Conservation (phyloP, 2,329 filamentous ascomycete genomes). For the Catunica adiposa region DNA sequence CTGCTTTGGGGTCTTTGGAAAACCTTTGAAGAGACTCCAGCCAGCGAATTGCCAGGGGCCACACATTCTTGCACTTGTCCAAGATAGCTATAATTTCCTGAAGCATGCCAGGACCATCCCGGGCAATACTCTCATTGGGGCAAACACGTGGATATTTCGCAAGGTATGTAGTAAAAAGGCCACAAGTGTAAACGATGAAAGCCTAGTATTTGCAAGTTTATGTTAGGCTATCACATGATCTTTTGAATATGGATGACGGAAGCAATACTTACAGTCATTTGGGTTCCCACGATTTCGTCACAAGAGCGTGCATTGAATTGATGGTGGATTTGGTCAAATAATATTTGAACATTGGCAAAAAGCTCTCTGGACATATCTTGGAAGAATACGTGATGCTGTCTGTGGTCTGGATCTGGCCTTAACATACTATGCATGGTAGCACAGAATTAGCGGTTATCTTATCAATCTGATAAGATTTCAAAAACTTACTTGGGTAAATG, state of each 20-base stretch:
- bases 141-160: slow-evolving; percentile 35
- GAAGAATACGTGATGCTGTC: slow-evolving; percentile 5
- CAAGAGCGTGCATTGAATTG: slow-evolving; percentile 31
- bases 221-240: not conserved
- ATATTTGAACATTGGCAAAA: not conserved
- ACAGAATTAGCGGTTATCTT: not conserved
- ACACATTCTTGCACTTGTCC: slow-evolving; percentile 32
- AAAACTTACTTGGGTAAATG: slow-evolving; percentile 31
- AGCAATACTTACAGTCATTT: slow-evolving; percentile 29
- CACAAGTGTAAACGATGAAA: slow-evolving; percentile 39
- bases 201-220: slow-evolving; percentile 18
- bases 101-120: slow-evolving; percentile 30
- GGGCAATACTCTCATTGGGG: slow-evolving; percentile 24
- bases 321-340: slow-evolving; percentile 17
- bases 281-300: slow-evolving; percentile 34
- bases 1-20: slow-evolving; percentile 4
- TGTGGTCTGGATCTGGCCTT: not conserved
- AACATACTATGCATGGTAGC: slow-evolving; percentile 5
- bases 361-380: slow-evolving; percentile 1
- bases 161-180: slow-evolving; percentile 34
- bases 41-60: slow-evolving; percentile 38
- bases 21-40: slow-evolving; percentile 17
- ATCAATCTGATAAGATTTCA: not conserved
- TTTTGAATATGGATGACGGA: not conserved
- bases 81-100: slow-evolving; percentile 29